These are phyloP conservation scores for Lepidium didymum DNA, from an alignment of 345 rosid species.

Conservation along the genomic window DNA sequence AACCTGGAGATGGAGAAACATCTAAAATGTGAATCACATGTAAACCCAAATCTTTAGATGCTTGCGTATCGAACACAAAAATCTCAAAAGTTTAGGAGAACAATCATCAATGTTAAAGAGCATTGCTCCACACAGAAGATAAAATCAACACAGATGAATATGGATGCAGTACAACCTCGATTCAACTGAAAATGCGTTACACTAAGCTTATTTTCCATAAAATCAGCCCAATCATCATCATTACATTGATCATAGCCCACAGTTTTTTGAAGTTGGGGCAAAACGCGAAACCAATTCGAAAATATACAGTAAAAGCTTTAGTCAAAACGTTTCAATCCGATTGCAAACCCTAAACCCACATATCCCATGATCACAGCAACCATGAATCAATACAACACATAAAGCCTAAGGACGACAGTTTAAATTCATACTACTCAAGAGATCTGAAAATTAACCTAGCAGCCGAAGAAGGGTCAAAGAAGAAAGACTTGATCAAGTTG, in stretches of 20 bases:
- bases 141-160: background rate
- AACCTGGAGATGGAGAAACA: conserved; percentile 4
- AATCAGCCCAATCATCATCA: background rate
- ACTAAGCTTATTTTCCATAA: background rate
- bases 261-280: background rate
- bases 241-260: background rate
- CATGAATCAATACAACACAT: background rate
- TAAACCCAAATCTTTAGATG: background rate
- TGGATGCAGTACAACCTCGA: background rate
- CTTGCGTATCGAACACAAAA: background rate
- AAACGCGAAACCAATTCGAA: background rate
- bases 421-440: background rate
- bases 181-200: background rate
- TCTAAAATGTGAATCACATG: background rate
- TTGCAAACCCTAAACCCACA: background rate
- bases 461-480: conserved; percentile 10
- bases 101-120: background rate
- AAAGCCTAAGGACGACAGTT: background rate
- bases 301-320: background rate
- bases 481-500: conserved; percentile 1
- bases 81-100: background rate
- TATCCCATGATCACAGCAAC: background rate
- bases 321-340: background rate
- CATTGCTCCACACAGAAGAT: background rate
- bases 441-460: background rate